These are phyloP conservation scores for Fistulifera pelliculosa DNA, from an alignment of 108 stramenopile genomes.

Conservation along the genomic window DNA sequence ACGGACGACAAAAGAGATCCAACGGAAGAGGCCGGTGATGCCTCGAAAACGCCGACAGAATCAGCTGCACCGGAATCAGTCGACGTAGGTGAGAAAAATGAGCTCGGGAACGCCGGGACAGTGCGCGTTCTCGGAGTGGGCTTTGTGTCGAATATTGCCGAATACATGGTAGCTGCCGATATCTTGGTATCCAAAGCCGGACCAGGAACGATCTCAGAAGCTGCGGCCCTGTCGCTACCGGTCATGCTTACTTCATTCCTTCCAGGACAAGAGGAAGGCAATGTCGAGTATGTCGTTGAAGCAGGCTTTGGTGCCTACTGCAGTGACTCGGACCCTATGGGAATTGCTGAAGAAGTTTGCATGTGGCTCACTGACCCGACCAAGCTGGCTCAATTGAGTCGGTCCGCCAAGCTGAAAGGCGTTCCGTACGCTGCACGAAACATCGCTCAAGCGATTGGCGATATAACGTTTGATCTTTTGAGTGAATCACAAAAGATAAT, in stretches of 20 bases:
- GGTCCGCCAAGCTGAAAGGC: conserved; percentile 51
- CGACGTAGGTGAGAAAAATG: conserved; percentile 1
- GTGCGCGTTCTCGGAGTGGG: conserved; percentile 72
- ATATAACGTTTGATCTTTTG: conserved; percentile 38
- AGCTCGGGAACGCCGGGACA: conserved; percentile 24
- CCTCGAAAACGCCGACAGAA: conserved; percentile 2
- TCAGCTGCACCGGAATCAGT: background rate
- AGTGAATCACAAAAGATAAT: too few relatives aligned
- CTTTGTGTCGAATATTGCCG: conserved; percentile 92
- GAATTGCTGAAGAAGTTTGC: conserved; percentile 63
- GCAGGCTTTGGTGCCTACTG: conserved; percentile 67
- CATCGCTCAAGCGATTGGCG: conserved; percentile 71
- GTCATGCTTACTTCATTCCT: conserved; percentile 87
- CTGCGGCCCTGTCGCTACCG: conserved; percentile 87
- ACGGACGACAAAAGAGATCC: background rate
- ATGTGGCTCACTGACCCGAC: conserved; percentile 54
- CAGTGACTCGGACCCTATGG: conserved; percentile 59
- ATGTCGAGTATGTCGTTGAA: conserved; percentile 78
- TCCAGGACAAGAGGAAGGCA: conserved; percentile 87
- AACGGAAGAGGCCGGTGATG: background rate
- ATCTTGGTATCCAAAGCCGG: conserved; percentile 93
- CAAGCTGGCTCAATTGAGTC: conserved; percentile 46
- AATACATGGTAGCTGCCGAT: conserved; percentile 95
- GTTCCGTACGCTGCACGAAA: conserved; percentile 72
- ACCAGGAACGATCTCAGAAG: conserved; percentile 98